Evolutionary conservation across 179 eudicot species (phyloP).

Genomic region (Nepenthes alata): DNA sequence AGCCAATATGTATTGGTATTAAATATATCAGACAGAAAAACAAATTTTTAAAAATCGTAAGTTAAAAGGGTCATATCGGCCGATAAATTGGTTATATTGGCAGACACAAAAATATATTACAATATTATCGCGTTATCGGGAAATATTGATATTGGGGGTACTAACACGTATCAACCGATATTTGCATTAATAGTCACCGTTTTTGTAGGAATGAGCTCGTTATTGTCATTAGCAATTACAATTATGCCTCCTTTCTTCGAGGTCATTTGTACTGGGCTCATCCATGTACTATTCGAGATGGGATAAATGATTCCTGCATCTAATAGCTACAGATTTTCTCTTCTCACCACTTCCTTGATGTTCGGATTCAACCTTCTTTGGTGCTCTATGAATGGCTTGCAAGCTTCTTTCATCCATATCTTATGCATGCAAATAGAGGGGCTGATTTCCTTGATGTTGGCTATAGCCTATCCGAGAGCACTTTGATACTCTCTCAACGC

Average conservation of each 20-base stretch:
- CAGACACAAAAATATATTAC: too few relatives aligned
- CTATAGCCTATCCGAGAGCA: not conserved
- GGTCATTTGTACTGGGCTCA: not conserved
- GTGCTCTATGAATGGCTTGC: not conserved
- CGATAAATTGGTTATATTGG: too few relatives aligned
- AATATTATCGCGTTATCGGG: too few relatives aligned
- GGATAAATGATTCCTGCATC: not conserved
- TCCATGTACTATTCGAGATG: not conserved
- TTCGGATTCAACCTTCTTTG: not conserved
- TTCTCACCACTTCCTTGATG: not conserved
- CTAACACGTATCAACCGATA: too few relatives aligned
- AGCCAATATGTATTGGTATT: too few relatives aligned
- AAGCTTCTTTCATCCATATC: not conserved
- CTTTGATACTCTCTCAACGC: too few relatives aligned
- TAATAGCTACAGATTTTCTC: not conserved
- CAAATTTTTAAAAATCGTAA: too few relatives aligned
- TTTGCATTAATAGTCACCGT: too few relatives aligned
- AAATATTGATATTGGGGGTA: too few relatives aligned
- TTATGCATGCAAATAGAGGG: conserved; percentile 1
- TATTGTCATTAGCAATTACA: not conserved
- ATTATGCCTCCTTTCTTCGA: not conserved
- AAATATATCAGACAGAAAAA: too few relatives aligned
- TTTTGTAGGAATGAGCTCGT: too few relatives aligned
- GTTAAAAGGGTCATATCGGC: too few relatives aligned
- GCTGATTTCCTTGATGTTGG: not conserved